phyloP scores from a whole-genome alignment of 352 stramenopile species.

The Pythium monospermum region DNA sequence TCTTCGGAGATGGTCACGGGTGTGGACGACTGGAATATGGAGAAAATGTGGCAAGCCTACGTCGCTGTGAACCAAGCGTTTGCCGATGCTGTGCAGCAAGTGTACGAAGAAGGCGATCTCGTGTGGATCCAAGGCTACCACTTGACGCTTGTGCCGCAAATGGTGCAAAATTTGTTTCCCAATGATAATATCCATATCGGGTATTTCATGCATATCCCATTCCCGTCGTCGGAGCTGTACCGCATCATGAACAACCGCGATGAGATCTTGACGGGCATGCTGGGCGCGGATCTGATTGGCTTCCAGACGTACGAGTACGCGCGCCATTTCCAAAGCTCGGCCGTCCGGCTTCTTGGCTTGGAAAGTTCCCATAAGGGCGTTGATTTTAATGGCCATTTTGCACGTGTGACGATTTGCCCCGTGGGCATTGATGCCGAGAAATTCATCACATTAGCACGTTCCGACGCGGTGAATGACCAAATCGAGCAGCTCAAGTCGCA shows the following conservation, averaged over 20 bases:
- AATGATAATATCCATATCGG: constrained; percentile 88
- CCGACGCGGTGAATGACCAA: constrained; percentile 58
- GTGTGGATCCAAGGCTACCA: constrained; percentile 92
- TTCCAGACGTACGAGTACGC: constrained; percentile 91
- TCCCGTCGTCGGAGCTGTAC: constrained; percentile 87
- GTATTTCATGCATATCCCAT: constrained; percentile 90
- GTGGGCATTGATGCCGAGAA: constrained; percentile 85
- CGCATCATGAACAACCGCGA: constrained; percentile 87
- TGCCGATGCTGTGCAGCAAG: constrained; percentile 79
- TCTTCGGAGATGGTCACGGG: constrained; percentile 12
- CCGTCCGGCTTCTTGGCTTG: constrained; percentile 77
- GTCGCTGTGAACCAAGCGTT: constrained; percentile 85
- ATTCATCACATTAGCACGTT: constrained; percentile 60
- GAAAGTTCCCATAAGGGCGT: constrained; percentile 88
- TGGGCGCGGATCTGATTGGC: constrained; percentile 84
- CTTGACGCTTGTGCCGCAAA: constrained; percentile 84
- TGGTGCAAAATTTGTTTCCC: constrained; percentile 84
- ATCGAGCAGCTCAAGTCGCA: constrained; percentile 51
- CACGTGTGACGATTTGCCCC: constrained; percentile 80
- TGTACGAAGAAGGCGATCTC: constrained; percentile 87
- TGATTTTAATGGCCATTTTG: constrained; percentile 87
- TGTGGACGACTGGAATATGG: constrained; percentile 62
- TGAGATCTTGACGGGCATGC: constrained; percentile 82
- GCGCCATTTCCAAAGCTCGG: constrained; percentile 85
- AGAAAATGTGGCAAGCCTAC: constrained; percentile 89